Evolutionary conservation across 1,139 yeast species (phyloP).

Genomic region (Lodderomyces elongisporus): DNA sequence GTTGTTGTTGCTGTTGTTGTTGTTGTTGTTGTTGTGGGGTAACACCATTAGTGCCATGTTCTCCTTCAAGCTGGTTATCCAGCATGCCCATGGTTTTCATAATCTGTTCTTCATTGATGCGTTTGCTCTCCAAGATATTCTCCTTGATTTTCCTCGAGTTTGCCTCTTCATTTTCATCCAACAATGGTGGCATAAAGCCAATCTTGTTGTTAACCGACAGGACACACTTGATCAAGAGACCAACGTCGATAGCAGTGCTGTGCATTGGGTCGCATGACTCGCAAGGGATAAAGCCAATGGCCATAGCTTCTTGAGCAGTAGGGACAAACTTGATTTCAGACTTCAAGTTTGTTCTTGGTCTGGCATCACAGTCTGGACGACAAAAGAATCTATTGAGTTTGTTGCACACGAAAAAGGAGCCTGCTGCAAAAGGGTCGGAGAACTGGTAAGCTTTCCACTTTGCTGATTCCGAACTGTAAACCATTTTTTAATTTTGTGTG

Average conservation of each 20-base stretch:
- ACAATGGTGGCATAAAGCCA: conserved; percentile 51
- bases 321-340: conserved; percentile 44
- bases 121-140: conserved; percentile 31
- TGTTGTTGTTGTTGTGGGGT: background rate
- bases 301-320: conserved; percentile 37
- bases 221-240: conserved; percentile 55
- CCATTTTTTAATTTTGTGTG: conserved; percentile 23
- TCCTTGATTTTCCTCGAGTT: conserved; percentile 37
- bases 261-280: conserved; percentile 44
- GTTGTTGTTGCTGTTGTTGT: background rate
- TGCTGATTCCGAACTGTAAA: conserved; percentile 41
- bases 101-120: conserved; percentile 24
- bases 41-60: too few relatives aligned
- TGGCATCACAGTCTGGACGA: conserved; percentile 64
- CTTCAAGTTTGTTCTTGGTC: conserved; percentile 39
- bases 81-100: conserved; percentile 22
- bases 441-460: conserved; percentile 66
- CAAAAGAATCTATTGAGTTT: conserved; percentile 42
- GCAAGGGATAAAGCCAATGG: conserved; percentile 48
- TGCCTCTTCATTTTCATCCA: conserved; percentile 43
- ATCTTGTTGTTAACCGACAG: conserved; percentile 50
- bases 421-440: conserved; percentile 63
- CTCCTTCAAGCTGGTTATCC: too few relatives aligned
- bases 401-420: conserved; percentile 50
- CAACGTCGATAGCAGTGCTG: conserved; percentile 43